Conservation (phyloP, 768 basidiomycete genomes). For the Lenzites betulinus region DNA sequence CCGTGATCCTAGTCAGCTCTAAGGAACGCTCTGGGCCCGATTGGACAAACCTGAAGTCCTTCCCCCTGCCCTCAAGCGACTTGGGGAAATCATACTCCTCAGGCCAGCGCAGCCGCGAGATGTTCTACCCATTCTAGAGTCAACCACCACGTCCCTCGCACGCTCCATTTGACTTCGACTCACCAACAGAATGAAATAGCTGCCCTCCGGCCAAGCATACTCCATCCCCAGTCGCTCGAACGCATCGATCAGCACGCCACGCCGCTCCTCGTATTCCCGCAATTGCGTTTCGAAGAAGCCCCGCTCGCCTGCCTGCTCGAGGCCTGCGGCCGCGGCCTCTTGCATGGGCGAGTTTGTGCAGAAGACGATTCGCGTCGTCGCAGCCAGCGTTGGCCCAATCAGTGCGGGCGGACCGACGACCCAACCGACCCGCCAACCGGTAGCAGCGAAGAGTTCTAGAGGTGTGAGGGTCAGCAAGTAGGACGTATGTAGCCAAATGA, state of each 20-base stretch:
- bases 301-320: conserved; percentile 73
- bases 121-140: conserved; percentile 50
- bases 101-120: conserved; percentile 73
- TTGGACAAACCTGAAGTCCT: conserved; percentile 73
- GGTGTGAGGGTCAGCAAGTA: neutral
- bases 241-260: conserved; percentile 65
- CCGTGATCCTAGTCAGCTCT: neutral
- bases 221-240: conserved; percentile 82
- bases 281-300: conserved; percentile 79
- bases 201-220: conserved; percentile 87
- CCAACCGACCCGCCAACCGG: conserved; percentile 98
- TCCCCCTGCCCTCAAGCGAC: conserved; percentile 74
- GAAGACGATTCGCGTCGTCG: conserved; percentile 91
- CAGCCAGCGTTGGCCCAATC: conserved; percentile 83
- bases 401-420: conserved; percentile 83
- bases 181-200: conserved; percentile 87
- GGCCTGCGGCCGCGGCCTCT: conserved; percentile 85
- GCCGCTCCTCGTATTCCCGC: conserved; percentile 76
- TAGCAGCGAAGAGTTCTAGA: conserved; percentile 91
- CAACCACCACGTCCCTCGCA: neutral
- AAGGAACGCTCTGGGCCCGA: neutral
- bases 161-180: conserved; percentile 25
- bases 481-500: conserved; percentile 25
- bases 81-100: conserved; percentile 80
- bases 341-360: conserved; percentile 92